Evolutionary conservation across 2,329 filamentous ascomycete genomes (phyloP).

Genomic region (Colletotrichum melonis): DNA sequence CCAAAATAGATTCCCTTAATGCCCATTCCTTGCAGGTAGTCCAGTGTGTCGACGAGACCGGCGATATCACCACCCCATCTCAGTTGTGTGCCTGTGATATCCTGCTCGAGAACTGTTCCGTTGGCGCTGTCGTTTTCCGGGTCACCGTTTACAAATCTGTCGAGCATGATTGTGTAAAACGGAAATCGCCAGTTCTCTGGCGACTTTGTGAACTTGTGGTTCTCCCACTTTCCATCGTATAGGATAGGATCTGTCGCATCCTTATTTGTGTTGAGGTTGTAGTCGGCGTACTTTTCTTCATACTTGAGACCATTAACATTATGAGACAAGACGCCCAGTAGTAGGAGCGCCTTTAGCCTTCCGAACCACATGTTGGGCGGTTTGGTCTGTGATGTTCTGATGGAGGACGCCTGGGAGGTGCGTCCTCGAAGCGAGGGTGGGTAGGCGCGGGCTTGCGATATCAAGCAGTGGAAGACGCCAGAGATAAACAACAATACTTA

Average conservation of each 20-base stretch:
- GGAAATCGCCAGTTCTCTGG: constrained; percentile 74
- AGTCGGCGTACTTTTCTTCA: constrained; percentile 51
- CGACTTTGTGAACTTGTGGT: constrained; percentile 63
- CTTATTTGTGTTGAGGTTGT: constrained; percentile 71
- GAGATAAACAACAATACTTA: not conserved
- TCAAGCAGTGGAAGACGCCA: constrained; percentile 14
- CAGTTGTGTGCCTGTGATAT: constrained; percentile 69
- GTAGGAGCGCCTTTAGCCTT: constrained; percentile 20
- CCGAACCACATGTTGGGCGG: constrained; percentile 33
- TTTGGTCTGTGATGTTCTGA: constrained; percentile 5
- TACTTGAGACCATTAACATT: constrained; percentile 41
- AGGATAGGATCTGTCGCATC: constrained; percentile 65
- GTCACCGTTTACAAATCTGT: constrained; percentile 73
- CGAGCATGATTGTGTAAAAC: constrained; percentile 73
- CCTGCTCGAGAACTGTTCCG: constrained; percentile 69
- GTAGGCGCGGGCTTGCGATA: constrained; percentile 18
- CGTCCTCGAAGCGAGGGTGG: constrained; percentile 31
- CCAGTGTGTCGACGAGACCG: constrained; percentile 69
- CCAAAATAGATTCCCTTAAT: constrained; percentile 73
- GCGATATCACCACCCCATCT: constrained; percentile 72
- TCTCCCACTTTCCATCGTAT: constrained; percentile 66
- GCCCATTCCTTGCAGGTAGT: constrained; percentile 74
- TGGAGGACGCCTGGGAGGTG: constrained; percentile 22
- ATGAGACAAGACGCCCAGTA: constrained; percentile 33
- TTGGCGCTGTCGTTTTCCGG: constrained; percentile 73